Evolutionary conservation across 2,329 filamentous ascomycete genomes (phyloP), one percentile per base, ranked within the genome.

Genomic region (Aspergillus brunneoviolaceus): DNA sequence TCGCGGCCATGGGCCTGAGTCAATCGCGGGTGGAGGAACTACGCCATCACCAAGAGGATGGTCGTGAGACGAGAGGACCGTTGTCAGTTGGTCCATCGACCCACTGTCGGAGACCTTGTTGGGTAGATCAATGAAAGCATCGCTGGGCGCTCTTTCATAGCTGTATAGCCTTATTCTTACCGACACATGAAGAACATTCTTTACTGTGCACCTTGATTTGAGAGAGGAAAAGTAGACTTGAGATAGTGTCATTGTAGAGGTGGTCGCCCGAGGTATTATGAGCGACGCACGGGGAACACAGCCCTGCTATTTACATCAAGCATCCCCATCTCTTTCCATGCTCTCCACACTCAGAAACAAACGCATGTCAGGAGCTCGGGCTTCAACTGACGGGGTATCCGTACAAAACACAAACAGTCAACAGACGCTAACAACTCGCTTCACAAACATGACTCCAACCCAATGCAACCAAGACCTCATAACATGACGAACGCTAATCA

Each of bases 331-430:
- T 33, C 52, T 45, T 2, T 33, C n/a, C 52, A 16, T 33, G 45
- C 42, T 31, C 39, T 23, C 23, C 42, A 47, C 11, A 45, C 35
- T 11, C n/a, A 35, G 25, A 52, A 52, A 42, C 48, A 51, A 53
- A 58, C 27, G 48, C 55, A 58, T 51, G 65, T 62, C 66, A 68
- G 63, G 63, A 68, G 66, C 63, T 48, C 12, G 55, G 59, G 60
- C 63, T 63, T 65, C 63, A 42, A 62, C 65, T 60, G 65, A 67
- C 64, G 63, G 65, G 65, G 65, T 68, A 65, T 65, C 61, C 42
- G 31, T 23, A 54, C 42, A 57, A 42, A 14, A 57, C 47, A 57
- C 42, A 42, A 14, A 57, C 45, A 56, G 27, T 25, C 19, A 48
- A 6, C n/a, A 39, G 45, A 51, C 23, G 48, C 55, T 50, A 14